A percentile compares a stretch with the other conserved stretches of the same genome.
Evolutionary conservation across 176 grass and related monocot genomes (phyloP).

Genomic region (Rhynchospora breviuscula): DNA sequence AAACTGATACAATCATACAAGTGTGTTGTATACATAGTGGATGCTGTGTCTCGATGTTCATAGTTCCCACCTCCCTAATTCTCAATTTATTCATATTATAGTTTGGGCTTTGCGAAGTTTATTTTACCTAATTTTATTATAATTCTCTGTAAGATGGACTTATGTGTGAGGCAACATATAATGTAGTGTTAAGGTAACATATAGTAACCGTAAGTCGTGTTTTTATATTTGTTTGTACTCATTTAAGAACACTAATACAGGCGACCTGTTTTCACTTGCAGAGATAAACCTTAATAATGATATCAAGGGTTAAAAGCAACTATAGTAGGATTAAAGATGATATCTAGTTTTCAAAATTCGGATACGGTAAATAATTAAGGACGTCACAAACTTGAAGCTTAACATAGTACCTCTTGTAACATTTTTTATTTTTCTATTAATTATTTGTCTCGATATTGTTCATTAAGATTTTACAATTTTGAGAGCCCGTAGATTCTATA

Average conservation of each 20-base stretch:
- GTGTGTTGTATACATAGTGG: slow-evolving; percentile 6
- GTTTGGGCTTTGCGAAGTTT: background rate
- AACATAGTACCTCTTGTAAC: too few relatives aligned
- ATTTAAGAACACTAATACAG: background rate
- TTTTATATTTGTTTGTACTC: background rate
- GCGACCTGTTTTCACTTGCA: background rate
- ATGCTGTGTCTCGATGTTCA: background rate
- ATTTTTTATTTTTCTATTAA: background rate
- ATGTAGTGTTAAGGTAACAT: background rate
- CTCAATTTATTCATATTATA: background rate
- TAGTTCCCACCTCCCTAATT: background rate
- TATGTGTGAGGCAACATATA: background rate
- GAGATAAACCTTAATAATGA: background rate
- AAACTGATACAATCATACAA: background rate
- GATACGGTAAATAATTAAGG: background rate
- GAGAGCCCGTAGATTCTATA: background rate
- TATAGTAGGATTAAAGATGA: background rate
- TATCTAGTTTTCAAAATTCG: background rate
- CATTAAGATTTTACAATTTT: background rate
- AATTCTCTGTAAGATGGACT: slow-evolving; percentile 3
- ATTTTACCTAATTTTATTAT: background rate
- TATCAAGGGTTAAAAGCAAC: background rate
- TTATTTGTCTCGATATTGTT: background rate
- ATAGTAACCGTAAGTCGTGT: background rate
- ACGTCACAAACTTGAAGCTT: background rate